Base-by-base conservation (phyloP, 2,329 filamentous ascomycete genomes). In the Fusarium sarcochroum region DNA sequence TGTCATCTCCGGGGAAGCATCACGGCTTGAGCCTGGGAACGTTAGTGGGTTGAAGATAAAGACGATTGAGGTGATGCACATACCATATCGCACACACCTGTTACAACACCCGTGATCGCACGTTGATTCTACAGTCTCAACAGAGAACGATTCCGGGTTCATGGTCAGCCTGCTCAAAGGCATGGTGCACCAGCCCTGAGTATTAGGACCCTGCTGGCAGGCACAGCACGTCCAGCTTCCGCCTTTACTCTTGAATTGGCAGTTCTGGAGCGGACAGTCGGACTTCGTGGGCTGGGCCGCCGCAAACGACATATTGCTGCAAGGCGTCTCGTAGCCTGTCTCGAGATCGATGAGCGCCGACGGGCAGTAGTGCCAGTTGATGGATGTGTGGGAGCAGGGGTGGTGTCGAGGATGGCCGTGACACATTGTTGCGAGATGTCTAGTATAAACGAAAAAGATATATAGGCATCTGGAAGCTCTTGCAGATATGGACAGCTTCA, bases 101-200 rank as follows among this genome's bases (percentile, higher is more conserved):
- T 77, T 79, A 71, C 86, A 88, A 68, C 85, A 87, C 15, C 83
- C 84, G 61, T 88, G 86, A 52, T 85, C 84, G 58, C 86, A 88
- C 3, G 80, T 78, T 25, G 76, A 76, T 54, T 82, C 77, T 46
- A 80, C 73, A 20, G 77, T 72, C 54, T 83, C 81, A 20, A 76
- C 67, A 13, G 73, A 72, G 53, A 72, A 73, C 2, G 76, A 78
- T 13, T 78, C 68, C 8, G 73, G 62, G 58, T 79, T 80, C 50
- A 73, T 74, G 48, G 73, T 58, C 65, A 76, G 69, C 38, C 74
- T 76, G 30, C 68, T 70, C 37, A 73, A 75, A 14, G 77, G 75
- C 65, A 80, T 81, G 11, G 78, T 80, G 72, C 86, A 88, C 85
- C 85, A 88, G 8, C 85, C 86, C 61, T 80, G 78, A 2, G 76